Base-by-base conservation (phyloP, 176 grass and related monocot species). In the Oryza longistaminata region DNA sequence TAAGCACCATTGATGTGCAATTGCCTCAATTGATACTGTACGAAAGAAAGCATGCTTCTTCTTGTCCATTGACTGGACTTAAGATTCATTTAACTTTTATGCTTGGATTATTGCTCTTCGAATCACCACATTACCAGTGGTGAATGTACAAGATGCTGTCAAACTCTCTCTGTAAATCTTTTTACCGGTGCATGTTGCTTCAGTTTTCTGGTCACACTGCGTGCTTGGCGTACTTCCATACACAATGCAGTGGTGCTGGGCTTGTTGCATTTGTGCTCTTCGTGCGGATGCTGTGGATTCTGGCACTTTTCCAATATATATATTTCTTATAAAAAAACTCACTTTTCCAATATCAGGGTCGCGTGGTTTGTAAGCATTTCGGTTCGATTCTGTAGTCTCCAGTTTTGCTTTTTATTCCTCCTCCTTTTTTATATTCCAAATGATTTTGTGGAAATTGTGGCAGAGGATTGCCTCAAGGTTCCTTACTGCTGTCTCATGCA, bases 331-430 rank as follows among this genome's bases (percentile, higher is more conserved):
- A 8, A 40, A 40, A 40, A 40, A 40, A 40, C 6, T 40, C n/a
- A 14, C 46, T 53, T 82, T 75, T 73, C 29, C 67, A 62, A 22
- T 7, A 3, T 9, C n/a, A 46, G 61, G 45, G 33, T 64, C 86
- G 79, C 88, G 83, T 90, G 34, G 79, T 37, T 48, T 90, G 24
- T 82, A 90, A 86, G 83, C 88, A 21, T 58, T 80, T 75, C 11
- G 26, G 11, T 21, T 49, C 39, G 82, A 76, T 76, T 85, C 69
- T 84, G 75, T 24, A 62, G 3, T 66, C 19, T 45, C 60, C 67
- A 25, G 14, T 76, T 66, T 34, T 82, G 19, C 34, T 72, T 83
- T 69, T 37, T 40, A 5, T 2, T 34, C 2, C 10, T 21, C 2
- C 10, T 21, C 6, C 39, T 17, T 1, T 29, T 9, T 60, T 70